These are phyloP conservation scores for Berberis vulgaris DNA, from an alignment of 164 flowering plant species.

Conservation along the genomic window DNA sequence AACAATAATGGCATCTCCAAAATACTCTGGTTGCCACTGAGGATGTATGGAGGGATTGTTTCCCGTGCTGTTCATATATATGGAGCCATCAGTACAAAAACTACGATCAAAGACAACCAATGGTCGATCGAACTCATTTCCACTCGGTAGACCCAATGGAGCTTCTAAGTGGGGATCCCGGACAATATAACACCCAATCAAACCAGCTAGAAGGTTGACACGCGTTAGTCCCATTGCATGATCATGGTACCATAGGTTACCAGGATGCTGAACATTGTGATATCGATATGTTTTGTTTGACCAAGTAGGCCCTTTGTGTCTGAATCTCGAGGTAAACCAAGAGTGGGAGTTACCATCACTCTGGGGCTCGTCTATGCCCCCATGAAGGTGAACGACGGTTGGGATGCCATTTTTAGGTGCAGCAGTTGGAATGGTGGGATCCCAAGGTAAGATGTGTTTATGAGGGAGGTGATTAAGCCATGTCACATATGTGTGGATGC, in stretches of 20 bases:
- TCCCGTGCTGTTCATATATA: slow-evolving; percentile 49
- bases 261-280: slow-evolving; percentile 40
- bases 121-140: slow-evolving; percentile 31
- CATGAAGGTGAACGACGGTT: slow-evolving; percentile 53
- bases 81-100: slow-evolving; percentile 35
- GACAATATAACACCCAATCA: slow-evolving; percentile 39
- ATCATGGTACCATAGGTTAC: slow-evolving; percentile 59
- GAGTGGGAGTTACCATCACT: slow-evolving; percentile 40
- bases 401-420: slow-evolving; percentile 33
- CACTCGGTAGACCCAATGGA: slow-evolving; percentile 24
- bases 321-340: slow-evolving; percentile 46
- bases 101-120: slow-evolving; percentile 40
- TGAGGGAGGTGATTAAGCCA: slow-evolving; percentile 49
- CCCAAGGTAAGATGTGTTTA: slow-evolving; percentile 51
- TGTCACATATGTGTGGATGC: slow-evolving; percentile 26
- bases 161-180: slow-evolving; percentile 35
- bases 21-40: slow-evolving; percentile 45
- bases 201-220: slow-evolving; percentile 49
- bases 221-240: slow-evolving; percentile 60
- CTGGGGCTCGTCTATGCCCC: slow-evolving; percentile 38
- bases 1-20: slow-evolving; percentile 29
- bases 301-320: slow-evolving; percentile 40
- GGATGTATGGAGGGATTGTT: slow-evolving; percentile 44
- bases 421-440: slow-evolving; percentile 52
- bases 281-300: slow-evolving; percentile 28